Evolutionary conservation across 2,329 filamentous ascomycete genomes (phyloP), one percentile per base, ranked within the genome.

Genomic region (Venturia nashicola): DNA sequence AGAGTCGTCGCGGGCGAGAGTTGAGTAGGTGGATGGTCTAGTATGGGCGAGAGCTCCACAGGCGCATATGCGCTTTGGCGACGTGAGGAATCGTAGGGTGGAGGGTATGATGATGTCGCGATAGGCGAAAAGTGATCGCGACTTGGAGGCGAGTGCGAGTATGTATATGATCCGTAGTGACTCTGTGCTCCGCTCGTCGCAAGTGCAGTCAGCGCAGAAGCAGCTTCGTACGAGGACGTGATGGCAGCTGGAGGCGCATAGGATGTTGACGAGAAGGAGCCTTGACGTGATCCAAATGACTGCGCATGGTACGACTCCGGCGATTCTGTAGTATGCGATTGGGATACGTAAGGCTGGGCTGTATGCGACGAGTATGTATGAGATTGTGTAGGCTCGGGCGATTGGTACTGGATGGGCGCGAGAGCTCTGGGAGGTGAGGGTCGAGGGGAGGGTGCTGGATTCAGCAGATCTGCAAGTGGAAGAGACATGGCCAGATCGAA

Each of bases 1-100:
- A 80, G 73, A 42, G 32, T 23, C 23, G 18, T 55, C 2, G 77
- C 77, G 5, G 78, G 77, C 34, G 77, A 79, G 69, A 71, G 75
- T 32, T 73, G 71, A 34, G 70, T 69, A 60, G 62, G 51, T 34
- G 60, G 42, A 16, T 66, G 68, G 11, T 74, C 70, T 34, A 70
- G 65, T 61, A 76, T 74, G 63, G 75, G 73, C 62, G 72, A 72
- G 12, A 77, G 72, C 68, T 78, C 74, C 51, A 77, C 72, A 40
- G 73, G 71, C 64, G 72, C 72, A 65, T 74, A 73, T 67, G 73
- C 75, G 69, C 72, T 73, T 62, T 68, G 67, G 59, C 72, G 70
- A 55, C 70, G 72, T 63, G 68, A 69, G 65, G 60, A 51, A n/a
- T 59, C 65, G 64, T 62, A 62, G 60, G 64, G 62, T 57, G 65